Evolutionary conservation across 179 eudicot genomes (phyloP).

Genomic region (Actinidia chinensis): DNA sequence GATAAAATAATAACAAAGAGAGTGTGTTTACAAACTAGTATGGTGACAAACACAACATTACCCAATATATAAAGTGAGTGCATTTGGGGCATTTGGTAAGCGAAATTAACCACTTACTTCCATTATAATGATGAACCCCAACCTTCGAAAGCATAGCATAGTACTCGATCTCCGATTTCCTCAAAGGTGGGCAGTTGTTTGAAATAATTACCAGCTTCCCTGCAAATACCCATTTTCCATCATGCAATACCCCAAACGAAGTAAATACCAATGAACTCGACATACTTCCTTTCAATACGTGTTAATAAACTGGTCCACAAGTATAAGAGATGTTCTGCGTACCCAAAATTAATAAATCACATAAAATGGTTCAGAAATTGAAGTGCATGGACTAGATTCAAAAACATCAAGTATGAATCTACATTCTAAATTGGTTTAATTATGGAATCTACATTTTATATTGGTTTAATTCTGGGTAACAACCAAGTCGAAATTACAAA

Average conservation of each 20-base stretch:
- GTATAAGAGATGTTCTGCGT: too few species aligned
- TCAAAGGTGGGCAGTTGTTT: conserved; percentile 74
- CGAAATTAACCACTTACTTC: conserved; percentile 48
- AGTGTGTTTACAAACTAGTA: background rate
- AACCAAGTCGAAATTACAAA: background rate
- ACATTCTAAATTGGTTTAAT: too few species aligned
- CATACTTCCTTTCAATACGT: background rate
- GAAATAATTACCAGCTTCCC: conserved; percentile 69
- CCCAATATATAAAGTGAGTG: background rate
- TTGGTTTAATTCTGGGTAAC: too few species aligned
- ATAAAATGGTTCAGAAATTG: too few species aligned
- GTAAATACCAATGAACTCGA: background rate
- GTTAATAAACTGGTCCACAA: background rate
- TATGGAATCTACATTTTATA: too few species aligned
- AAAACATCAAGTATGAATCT: too few species aligned
- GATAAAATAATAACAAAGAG: background rate
- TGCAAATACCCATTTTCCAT: conserved; percentile 20
- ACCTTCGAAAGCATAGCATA: conserved; percentile 84
- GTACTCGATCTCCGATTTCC: conserved; percentile 88
- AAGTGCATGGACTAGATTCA: too few species aligned
- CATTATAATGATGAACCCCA: conserved; percentile 81
- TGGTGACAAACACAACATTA: background rate
- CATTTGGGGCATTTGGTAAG: background rate
- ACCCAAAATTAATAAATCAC: too few species aligned
- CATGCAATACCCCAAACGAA: background rate